Evolutionary conservation across 2,329 filamentous ascomycete species (phyloP).

Genomic region (Aureobasidium sp.): DNA sequence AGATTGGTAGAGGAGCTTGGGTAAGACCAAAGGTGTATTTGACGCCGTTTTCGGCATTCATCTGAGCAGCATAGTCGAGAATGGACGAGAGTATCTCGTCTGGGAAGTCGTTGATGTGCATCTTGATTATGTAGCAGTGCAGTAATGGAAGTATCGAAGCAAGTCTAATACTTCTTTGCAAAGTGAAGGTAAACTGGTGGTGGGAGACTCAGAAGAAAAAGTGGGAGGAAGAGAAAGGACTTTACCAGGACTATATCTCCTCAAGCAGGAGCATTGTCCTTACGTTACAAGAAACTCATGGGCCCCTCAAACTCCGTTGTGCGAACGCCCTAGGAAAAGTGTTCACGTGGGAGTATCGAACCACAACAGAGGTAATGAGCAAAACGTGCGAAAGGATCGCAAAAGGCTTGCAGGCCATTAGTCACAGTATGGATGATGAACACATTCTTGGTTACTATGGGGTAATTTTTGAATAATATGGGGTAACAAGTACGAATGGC

Average conservation of each 20-base stretch:
- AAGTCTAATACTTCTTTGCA: not conserved
- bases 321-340: not conserved
- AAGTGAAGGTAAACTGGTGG: not conserved
- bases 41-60: conserved; percentile 39
- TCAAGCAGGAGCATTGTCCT: conserved; percentile 6
- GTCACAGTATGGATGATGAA: not conserved
- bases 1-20: conserved; percentile 39
- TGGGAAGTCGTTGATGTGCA: conserved; percentile 41
- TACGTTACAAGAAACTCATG: conserved; percentile 6
- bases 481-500: not conserved
- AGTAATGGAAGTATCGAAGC: not conserved
- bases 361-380: conserved; percentile 1
- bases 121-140: conserved; percentile 10
- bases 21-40: conserved; percentile 46
- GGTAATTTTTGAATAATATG: not conserved
- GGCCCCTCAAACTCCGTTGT: not conserved
- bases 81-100: conserved; percentile 45
- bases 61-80: conserved; percentile 39
- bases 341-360: conserved; percentile 4
- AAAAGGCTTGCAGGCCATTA: conserved; percentile 9
- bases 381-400: conserved; percentile 9
- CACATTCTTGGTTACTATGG: not conserved
- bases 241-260: conserved; percentile 6
- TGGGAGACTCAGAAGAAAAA: not conserved
- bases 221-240: not conserved